Evolutionary conservation across 129 eudicot genomes (phyloP), one percentile per base, ranked within the genome.

Genomic region (Centaurea solstitialis): DNA sequence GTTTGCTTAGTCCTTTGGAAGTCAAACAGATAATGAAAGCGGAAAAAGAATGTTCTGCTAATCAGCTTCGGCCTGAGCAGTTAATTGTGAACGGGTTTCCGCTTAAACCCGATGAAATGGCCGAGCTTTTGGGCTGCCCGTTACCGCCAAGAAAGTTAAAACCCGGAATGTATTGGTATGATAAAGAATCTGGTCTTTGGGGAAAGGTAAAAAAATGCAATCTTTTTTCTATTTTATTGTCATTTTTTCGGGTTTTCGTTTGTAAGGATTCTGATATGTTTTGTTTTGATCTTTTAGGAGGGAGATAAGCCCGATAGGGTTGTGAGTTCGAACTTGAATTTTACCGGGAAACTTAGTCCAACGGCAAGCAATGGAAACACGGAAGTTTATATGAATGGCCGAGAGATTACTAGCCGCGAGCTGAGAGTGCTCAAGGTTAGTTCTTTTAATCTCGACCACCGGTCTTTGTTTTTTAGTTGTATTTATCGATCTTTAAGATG

Each of bases 21-120:
- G 97, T 91, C 50, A 96, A 96, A 71, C 97, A 96, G 81, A 96
- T 96, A 62, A 93, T 91, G 99, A 96, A 87, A 82, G 98, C 99
- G 0, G 99, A 96, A 82, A 96, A 89, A 75, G 99, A 96, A 75
- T 96, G 99, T 82, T 41, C 95, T 17, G 99, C 99, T 45, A 96
- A 96, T 93, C 99, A 96, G 90, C 96, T 96, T 74, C 87, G 99
- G 8, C 97, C 99, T 0, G 99, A 96, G 87, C 99, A 96, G 86
- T 61, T 96, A 72, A 79, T 87, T 84, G 97, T 96, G 70, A 96
- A 96, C 38, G 97, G 97, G 5, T 88, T 70, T 73, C 98, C 99
- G 4, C 86, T 96, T 80, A 96, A 93, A 79, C 93, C 90, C 2
- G 99, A 96, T 82, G 99, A 96, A 80, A 93, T 96, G 99, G 88